Percentiles rank a stretch among this genome's conserved stretches.
These are phyloP conservation scores for Sclerotinia trifoliorum DNA, from an alignment of 2,329 filamentous ascomycete genomes.

Conservation along the genomic window DNA sequence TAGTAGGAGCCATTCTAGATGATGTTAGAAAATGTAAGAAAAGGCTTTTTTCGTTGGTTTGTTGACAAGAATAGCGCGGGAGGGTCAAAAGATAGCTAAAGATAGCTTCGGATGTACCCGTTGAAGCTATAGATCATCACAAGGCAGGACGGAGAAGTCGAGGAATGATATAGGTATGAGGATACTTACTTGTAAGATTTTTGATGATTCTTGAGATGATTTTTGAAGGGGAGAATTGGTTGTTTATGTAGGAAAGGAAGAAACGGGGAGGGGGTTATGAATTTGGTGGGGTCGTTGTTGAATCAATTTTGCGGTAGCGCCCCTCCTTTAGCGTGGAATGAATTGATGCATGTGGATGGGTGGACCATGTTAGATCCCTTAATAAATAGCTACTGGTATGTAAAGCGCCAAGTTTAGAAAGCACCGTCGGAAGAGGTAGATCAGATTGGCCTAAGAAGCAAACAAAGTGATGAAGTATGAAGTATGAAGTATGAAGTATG, in stretches of 20 bases:
- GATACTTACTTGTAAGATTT: slow-evolving; percentile 29
- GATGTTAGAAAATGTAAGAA: slow-evolving; percentile 26
- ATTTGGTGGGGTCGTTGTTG: slow-evolving; percentile 27
- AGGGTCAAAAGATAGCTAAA: neutral
- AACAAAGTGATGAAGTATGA: neutral
- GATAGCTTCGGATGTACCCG: slow-evolving; percentile 8
- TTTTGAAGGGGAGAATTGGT: slow-evolving; percentile 13
- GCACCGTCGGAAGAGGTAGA: too few species aligned
- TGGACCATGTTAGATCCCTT: neutral
- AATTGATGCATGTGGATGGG: slow-evolving; percentile 5
- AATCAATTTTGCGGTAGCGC: slow-evolving; percentile 22
- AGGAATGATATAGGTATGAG: neutral
- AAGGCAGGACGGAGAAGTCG: neutral
- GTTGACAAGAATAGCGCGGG: slow-evolving; percentile 22
- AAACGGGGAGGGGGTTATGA: slow-evolving; percentile 22
- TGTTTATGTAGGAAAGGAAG: slow-evolving; percentile 29
- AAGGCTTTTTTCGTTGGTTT: slow-evolving; percentile 22
- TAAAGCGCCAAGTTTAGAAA: too few species aligned
- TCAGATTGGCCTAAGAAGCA: too few species aligned
- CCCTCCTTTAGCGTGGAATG: slow-evolving; percentile 23
- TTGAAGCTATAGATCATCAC: neutral
- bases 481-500: neutral
- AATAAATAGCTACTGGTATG: neutral
- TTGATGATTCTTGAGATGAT: slow-evolving; percentile 22
- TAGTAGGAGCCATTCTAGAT: slow-evolving; percentile 52